Percentiles rank a stretch among this genome's conserved stretches.
Conservation (phyloP, 352 stramenopile species). For the Peronospora destructor region DNA sequence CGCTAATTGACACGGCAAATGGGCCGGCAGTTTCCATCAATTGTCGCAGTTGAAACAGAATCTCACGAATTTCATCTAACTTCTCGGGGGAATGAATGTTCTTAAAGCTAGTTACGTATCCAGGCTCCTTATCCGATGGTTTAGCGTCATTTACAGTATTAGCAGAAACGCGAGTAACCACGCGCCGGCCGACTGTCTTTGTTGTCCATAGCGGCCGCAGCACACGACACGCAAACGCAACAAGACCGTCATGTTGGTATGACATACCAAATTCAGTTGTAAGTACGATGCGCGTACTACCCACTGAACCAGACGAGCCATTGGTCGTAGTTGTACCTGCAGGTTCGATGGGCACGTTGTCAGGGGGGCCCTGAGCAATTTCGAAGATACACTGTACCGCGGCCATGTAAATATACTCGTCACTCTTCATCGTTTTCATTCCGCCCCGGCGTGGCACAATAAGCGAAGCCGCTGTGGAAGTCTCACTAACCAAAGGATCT, state of each 20-base stretch:
- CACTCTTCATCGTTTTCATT: conserved; percentile 45
- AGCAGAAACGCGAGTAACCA: conserved; percentile 20
- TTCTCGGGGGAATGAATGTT: conserved; percentile 41
- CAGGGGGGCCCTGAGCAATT: conserved; percentile 46
- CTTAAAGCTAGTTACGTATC: conserved; percentile 31
- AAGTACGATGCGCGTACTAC: conserved; percentile 71
- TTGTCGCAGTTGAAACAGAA: conserved; percentile 78
- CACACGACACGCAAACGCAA: conserved; percentile 76
- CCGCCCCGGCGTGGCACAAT: conserved; percentile 32
- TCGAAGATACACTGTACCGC: conserved; percentile 83
- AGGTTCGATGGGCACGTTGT: conserved; percentile 33
- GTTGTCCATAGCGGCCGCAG: conserved; percentile 67
- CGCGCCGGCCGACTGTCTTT: conserved; percentile 48
- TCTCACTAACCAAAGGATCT: conserved; percentile 62
- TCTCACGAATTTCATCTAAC: conserved; percentile 66
- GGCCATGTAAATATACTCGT: conserved; percentile 73
- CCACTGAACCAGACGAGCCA: conserved; percentile 16
- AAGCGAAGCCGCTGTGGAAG: conserved; percentile 41
- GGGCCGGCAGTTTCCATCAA: conserved; percentile 73
- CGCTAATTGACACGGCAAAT: conserved; percentile 71
- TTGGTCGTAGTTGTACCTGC: conserved; percentile 18
- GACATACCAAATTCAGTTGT: conserved; percentile 84
- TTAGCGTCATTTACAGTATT: conserved; percentile 17
- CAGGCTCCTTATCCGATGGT: conserved; percentile 19
- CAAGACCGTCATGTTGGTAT: conserved; percentile 78